These are phyloP conservation scores for Solanum dulcamara DNA, from an alignment of 257 asterid genomes.

Conservation along the genomic window DNA sequence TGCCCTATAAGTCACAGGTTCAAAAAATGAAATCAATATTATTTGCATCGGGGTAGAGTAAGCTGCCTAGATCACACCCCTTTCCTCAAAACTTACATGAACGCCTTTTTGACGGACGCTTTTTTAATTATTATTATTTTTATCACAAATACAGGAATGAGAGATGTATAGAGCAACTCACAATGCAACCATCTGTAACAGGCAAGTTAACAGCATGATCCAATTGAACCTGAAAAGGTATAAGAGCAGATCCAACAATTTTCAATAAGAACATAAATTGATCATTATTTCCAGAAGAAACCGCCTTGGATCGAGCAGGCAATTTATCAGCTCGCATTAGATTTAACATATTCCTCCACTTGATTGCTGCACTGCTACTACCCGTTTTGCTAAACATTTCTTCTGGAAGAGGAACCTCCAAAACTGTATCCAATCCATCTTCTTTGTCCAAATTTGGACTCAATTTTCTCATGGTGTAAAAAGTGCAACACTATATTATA, in stretches of 20 bases:
- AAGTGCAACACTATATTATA: background rate
- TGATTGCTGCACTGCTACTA: slow-evolving; percentile 32
- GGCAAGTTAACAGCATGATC: slow-evolving; percentile 47
- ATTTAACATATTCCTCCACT: slow-evolving; percentile 77
- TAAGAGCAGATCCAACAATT: slow-evolving; percentile 75
- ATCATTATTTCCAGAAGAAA: slow-evolving; percentile 28
- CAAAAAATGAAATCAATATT: background rate
- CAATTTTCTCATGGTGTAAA: slow-evolving; percentile 35
- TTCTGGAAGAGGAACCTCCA: slow-evolving; percentile 87
- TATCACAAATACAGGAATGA: background rate
- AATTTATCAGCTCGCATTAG: slow-evolving; percentile 41
- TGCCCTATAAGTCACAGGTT: background rate
- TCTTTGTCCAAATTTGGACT: slow-evolving; percentile 65
- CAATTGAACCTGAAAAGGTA: slow-evolving; percentile 54
- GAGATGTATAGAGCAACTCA: slow-evolving; percentile 13
- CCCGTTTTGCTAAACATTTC: slow-evolving; percentile 75
- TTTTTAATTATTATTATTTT: no score
- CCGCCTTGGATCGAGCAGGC: slow-evolving; percentile 7
- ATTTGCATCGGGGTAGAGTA: background rate
- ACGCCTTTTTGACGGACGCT: no score
- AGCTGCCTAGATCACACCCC: background rate
- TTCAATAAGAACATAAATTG: slow-evolving; percentile 64
- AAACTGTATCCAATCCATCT: slow-evolving; percentile 62
- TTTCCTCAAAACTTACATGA: background rate
- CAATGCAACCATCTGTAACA: slow-evolving; percentile 52